Base-by-base conservation (phyloP, 163 green algal genomes). In the Volvox carteri region DNA sequence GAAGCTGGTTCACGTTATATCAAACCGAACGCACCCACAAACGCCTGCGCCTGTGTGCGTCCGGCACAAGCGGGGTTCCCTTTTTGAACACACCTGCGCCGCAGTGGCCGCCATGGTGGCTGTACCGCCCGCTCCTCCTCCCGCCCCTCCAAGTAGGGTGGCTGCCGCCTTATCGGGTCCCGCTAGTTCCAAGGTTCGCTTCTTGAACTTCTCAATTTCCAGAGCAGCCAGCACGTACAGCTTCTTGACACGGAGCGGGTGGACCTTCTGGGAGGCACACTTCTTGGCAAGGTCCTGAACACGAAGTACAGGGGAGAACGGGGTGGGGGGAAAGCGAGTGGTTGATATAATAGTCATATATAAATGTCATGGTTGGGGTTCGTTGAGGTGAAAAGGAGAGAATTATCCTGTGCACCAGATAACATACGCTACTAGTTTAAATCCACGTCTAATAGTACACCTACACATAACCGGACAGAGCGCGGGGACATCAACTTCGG, bases 171-270 rank as follows among this genome's bases (percentile, higher is more conserved):
- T 90, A 91, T 87, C 62, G 84, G 33, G 39, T n/a, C 65, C 67
- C 67, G 44, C 78, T 78, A 92, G 58, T 28, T 94, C 91, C 54
- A 94, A 76, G 52, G 88, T 90, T 16, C 75, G 88, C 58, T 87
- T 90, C 86, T 92, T 95, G 86, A 96, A 95, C 16, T 92, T 93
- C 74, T 96, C 92, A 8, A 96, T 88, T 73, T 90, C 95, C 33
- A 98, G 89, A 42, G 95, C 96, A 12, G 94, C 95, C 80, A 98
- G 93, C 67, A 98, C 94, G 85, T 98, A 95, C 68, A 98, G 93
- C 94, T 98, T 97, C 92, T 98, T 98, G 4, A 96, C 89, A 16
- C 94, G 91, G 84, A 97, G 58, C 0, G 96, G 96, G 58, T 93
- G 87, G 52, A 93, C 52, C 79, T 95, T 88, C 35, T 79, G 48